Base-by-base conservation (phyloP, 441 rosid genomes). In the Eutrema salsugineum region DNA sequence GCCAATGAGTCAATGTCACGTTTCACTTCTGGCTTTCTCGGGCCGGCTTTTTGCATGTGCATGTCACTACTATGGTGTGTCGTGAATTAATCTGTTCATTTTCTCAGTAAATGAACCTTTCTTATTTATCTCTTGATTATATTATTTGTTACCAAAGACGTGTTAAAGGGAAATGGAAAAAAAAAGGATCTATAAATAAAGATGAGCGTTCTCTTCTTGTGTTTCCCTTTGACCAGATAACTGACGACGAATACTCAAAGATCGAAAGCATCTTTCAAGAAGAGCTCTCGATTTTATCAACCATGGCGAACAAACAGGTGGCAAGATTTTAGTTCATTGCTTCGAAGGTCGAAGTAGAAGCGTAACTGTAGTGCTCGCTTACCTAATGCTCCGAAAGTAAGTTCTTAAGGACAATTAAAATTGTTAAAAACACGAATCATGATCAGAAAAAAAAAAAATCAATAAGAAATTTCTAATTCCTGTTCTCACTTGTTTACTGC, bases 271-370 rank as follows among this genome's bases (percentile, higher is more conserved):
- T 96, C 81, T 93, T 96, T 73, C 85, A 80, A 72, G 97, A 93
- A 82, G 98, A n/a, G n/a, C 96, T 54, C 88, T 83, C 9, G 84
- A 86, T 75, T 91, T 87, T 64, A 93, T 93, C 36, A 90, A 93
- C 72, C 83, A 83, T 58, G 97, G 95, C 0, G 99, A 93, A 73
- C 81, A 91, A 70, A 78, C 63, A 33, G 94, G 93, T 0, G 97
- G 97, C 70, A 90, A 78, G 80, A 88, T 91, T 50, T 78, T 93
- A 65, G 96, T 96, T 70, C 99, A 96, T 78, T 96, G 99, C 87
- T 96, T 96, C 36, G 99, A 96, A 81, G 99, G 99, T 75, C 91
- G 84, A 73, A 96, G 99, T 83, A 90, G 98, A 84, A 93, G 99
- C 77, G 96, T 97, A 66, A n/a, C n/a, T n/a, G n/a, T n/a, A n/a